Evolutionary conservation across 495 filamentous ascomycete genomes (phyloP).

Genomic region (Recurvomyces mirabilis): DNA sequence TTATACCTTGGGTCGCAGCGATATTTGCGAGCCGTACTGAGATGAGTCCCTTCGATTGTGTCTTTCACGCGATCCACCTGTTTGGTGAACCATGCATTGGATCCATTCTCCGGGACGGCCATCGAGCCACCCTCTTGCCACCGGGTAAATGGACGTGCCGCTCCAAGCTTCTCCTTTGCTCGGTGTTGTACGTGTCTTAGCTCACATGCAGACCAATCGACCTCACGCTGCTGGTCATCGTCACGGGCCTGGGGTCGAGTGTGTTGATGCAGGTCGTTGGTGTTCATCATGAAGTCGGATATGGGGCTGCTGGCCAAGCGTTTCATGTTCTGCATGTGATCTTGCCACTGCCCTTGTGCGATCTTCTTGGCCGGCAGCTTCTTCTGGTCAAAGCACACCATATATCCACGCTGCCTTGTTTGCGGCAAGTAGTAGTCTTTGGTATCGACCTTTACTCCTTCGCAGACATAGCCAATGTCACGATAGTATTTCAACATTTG

Average conservation of each 20-base stretch:
- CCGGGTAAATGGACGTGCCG: slow-evolving; percentile 42
- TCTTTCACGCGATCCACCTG: slow-evolving; percentile 53
- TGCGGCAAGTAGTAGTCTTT: slow-evolving; percentile 75
- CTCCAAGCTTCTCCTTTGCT: slow-evolving; percentile 36
- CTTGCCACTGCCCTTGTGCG: slow-evolving; percentile 28
- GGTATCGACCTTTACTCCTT: slow-evolving; percentile 44
- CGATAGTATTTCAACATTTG: slow-evolving; percentile 34
- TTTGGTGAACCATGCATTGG: slow-evolving; percentile 37
- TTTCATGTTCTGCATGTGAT: slow-evolving; percentile 35
- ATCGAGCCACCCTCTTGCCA: slow-evolving; percentile 45
- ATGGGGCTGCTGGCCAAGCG: slow-evolving; percentile 53
- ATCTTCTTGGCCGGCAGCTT: slow-evolving; percentile 23
- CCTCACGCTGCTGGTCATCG: slow-evolving; percentile 23
- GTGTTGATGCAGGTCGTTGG: slow-evolving; percentile 42
- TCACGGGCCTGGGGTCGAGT: slow-evolving; percentile 29
- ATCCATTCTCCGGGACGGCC: slow-evolving; percentile 44
- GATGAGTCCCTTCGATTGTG: slow-evolving; percentile 52
- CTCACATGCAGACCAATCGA: slow-evolving; percentile 49
- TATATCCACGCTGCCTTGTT: slow-evolving; percentile 61
- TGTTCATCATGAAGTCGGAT: slow-evolving; percentile 48
- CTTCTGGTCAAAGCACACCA: slow-evolving; percentile 48
- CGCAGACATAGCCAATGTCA: slow-evolving; percentile 43
- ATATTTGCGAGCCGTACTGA: slow-evolving; percentile 30
- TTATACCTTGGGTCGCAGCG: slow-evolving; percentile 53
- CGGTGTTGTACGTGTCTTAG: slow-evolving; percentile 45